A percentile compares a stretch with the other conserved stretches of the same genome.
phyloP scores from a whole-genome alignment of 2,329 filamentous ascomycete species.

The Colletotrichum agaves region DNA sequence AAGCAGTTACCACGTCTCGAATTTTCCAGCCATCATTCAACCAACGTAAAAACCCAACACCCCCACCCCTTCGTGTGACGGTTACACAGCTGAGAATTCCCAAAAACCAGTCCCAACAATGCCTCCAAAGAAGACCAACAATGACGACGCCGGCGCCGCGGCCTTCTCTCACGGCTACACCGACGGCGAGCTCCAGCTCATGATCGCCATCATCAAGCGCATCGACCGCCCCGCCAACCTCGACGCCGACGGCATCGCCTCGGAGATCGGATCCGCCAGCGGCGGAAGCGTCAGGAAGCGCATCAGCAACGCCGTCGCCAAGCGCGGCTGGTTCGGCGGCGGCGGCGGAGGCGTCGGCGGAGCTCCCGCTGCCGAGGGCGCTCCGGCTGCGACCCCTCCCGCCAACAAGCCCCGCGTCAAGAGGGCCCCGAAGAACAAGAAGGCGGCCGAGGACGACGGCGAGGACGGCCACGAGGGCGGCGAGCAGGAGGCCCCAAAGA shows the following conservation, averaged over 20 bases:
- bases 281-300: slow-evolving; percentile 17
- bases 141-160: neutral
- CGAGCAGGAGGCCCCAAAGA: slow-evolving; percentile 14
- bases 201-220: slow-evolving; percentile 13
- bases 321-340: slow-evolving; percentile 22
- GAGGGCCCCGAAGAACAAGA: slow-evolving; percentile 23
- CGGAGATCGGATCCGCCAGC: slow-evolving; percentile 12
- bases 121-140: slow-evolving; percentile 31
- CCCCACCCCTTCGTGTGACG: neutral
- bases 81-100: neutral
- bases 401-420: slow-evolving; percentile 17
- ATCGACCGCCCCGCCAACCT: slow-evolving; percentile 6
- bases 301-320: slow-evolving; percentile 9
- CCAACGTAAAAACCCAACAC: neutral
- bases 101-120: neutral
- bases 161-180: neutral
- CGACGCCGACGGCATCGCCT: slow-evolving; percentile 6
- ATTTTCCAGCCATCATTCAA: no score
- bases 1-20: no score
- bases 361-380: neutral
- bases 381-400: neutral
- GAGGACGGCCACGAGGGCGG: neutral
- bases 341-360: slow-evolving; percentile 10
- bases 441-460: slow-evolving; percentile 1
- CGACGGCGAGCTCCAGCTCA: slow-evolving; percentile 22